Percentiles rank a stretch among this genome's conserved stretches.
phyloP scores from a whole-genome alignment of 192 early-diverging fungal genomes.

The Entomortierella beljakovae region DNA sequence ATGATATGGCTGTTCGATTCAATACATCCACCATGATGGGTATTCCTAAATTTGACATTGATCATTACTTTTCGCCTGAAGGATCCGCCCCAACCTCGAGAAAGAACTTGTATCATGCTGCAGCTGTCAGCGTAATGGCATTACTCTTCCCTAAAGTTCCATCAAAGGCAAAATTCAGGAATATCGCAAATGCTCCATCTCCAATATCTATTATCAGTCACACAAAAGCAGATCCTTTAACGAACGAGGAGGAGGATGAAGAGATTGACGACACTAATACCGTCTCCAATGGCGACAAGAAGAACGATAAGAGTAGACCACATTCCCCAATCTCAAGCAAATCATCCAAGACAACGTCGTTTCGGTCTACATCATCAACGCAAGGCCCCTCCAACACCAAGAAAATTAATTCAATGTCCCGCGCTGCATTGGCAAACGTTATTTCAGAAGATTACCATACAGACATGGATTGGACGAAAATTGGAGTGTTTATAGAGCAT shows the following conservation, averaged over 20 bases:
- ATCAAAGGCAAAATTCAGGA: constrained; percentile 24
- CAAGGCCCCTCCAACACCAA: neutral
- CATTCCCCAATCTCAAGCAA: neutral
- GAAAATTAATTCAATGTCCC: constrained; percentile 6
- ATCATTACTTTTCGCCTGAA: constrained; percentile 37
- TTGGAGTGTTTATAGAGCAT: constrained; percentile 53
- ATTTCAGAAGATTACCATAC: constrained; percentile 53
- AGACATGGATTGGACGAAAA: constrained; percentile 60
- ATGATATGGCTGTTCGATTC: constrained; percentile 59
- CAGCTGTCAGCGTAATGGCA: constrained; percentile 12
- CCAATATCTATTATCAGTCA: constrained; percentile 50
- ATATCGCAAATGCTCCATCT: constrained; percentile 10
- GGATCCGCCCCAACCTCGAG: constrained; percentile 17
- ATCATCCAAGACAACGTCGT: neutral
- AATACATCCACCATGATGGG: constrained; percentile 51
- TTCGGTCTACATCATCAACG: constrained; percentile 2
- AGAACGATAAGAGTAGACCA: neutral
- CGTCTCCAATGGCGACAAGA: too few species aligned
- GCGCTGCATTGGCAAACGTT: constrained; percentile 24
- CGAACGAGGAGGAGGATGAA: neutral
- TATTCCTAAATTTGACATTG: constrained; percentile 39
- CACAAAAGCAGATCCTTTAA: constrained; percentile 7
- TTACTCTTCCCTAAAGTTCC: constrained; percentile 27
- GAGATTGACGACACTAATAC: too few species aligned
- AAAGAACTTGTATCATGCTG: constrained; percentile 18